Evolutionary conservation across 495 filamentous ascomycete genomes (phyloP), one percentile per base, ranked within the genome.

Genomic region (Symbiotaphrina buchneri): DNA sequence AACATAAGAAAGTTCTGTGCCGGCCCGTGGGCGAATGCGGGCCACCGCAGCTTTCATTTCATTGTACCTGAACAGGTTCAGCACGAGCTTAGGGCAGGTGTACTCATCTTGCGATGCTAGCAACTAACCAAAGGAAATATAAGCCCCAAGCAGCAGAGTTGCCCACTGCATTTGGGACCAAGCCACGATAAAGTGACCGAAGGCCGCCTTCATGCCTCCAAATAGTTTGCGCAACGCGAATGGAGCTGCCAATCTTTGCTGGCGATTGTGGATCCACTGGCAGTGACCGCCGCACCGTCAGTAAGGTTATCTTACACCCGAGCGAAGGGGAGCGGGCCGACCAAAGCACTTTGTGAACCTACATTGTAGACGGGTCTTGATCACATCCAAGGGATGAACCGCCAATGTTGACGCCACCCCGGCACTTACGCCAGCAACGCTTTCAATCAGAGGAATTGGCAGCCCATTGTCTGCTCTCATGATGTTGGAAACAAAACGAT

Each of bases 331-430:
- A 10, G 22, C 20, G 28, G 29, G 24, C n/a, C 24, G 24, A 26
- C 24, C n/a, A 3, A 1, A 13, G 24, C 14, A 26, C 14, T 13
- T 10, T 21, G 14, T 11, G 21, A 22, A 39, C 41, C 27, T 51
- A 85, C 83, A 66, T 55, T 99, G 87, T 41, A 99, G 68, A 35
- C 87, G 74, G 23, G 83, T 94, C 56, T 99, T 99, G 43, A 95
- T 64, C 35, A 95, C 66, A 53, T 99, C 87, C 31, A 99, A 61
- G 13, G 87, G 87, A 55, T 84, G 78, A 17, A 74, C 72, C 31
- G 65, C 61, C 34, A 94, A 61, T 19, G 87, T 93, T 11, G 81
- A 72, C 39, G 78, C 67, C 38, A 82, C 60, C 24, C 87, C 87
- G 32, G 85, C 85, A 30, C 73, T 71, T 48, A 97, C 75, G 37